Percentiles rank a stretch among this genome's conserved stretches.
These are phyloP conservation scores for Entamoeba moshkovskii DNA, from an alignment of 208 protist genomes.

Conservation along the genomic window DNA sequence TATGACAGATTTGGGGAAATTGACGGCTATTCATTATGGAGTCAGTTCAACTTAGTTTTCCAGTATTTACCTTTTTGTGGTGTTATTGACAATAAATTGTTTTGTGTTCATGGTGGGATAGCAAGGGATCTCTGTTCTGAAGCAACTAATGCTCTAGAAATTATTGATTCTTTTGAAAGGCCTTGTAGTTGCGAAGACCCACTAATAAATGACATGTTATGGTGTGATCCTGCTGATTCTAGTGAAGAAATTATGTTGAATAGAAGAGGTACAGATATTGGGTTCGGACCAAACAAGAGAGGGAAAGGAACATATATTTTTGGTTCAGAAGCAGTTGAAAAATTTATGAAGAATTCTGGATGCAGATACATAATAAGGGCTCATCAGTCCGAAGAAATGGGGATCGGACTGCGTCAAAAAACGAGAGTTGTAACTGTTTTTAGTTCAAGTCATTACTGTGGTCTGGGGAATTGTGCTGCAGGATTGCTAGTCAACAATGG, in stretches of 20 bases:
- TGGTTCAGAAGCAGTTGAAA: neutral
- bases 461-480: neutral
- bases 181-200: neutral
- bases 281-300: neutral
- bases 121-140: neutral
- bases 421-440: neutral
- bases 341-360: neutral
- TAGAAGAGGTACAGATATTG: neutral
- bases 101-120: constrained; percentile 76
- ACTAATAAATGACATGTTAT: neutral
- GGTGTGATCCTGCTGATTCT: neutral
- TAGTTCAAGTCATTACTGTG: neutral
- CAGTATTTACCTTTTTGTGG: constrained; percentile 55
- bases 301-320: neutral
- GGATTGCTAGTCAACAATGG: neutral
- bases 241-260: neutral
- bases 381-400: neutral
- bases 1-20: neutral
- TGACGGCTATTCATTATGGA: constrained; percentile 38
- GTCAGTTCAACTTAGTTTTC: constrained; percentile 57
- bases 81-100: constrained; percentile 47
- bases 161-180: neutral
- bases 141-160: neutral
- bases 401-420: neutral
- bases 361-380: neutral